Base-by-base conservation (phyloP, 768 basidiomycete genomes). In the Termitomyces titanicus region DNA sequence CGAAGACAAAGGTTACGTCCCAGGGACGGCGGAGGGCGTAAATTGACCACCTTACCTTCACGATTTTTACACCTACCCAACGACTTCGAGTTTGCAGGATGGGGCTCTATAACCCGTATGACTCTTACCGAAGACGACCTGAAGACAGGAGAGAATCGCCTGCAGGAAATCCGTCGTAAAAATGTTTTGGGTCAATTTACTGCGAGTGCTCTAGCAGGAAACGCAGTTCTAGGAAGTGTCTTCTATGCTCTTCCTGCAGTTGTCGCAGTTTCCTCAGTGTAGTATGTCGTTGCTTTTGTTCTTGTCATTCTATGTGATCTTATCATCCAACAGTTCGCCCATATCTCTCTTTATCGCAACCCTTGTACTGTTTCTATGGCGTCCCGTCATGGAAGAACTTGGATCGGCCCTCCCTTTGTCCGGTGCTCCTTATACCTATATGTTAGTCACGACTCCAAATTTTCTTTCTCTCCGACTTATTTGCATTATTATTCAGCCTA, bases 341-440 rank as follows among this genome's bases (percentile, higher is more conserved):
- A 78, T 91, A 39, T 83, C 87, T 8, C 71, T 91, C 54, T 77
- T 86, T 35, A 62, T 85, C 24, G 85, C 89, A 0, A 81, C 83
- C 0, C 66, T 83, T 29, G 75, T 85, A 1, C 64, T 88, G 3
- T 86, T 85, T 61, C 64, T 90, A 22, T 91, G 86, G 85, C 80
- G 86, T 12, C 88, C 88, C 2, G 78, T 91, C 44, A 83, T 92
- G 80, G 78, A 81, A 59, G 89, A 90, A 63, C 68, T 92, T 9
- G 86, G 79, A 0, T 83, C 84, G 4, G 86, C 88, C 3, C 67
- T 90, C 1, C 84, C 86, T 0, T 76, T 89, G 10, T 82, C 77
- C 53, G 89, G 89, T 1, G 86, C 85, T 8, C 87, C 85, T 4
- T 90, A 88, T 63, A 81, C 82, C 0, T 88, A 87, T 63, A 69